These are phyloP conservation scores for Claviceps fusiformis DNA, from an alignment of 2,329 filamentous ascomycete genomes.

Conservation along the genomic window DNA sequence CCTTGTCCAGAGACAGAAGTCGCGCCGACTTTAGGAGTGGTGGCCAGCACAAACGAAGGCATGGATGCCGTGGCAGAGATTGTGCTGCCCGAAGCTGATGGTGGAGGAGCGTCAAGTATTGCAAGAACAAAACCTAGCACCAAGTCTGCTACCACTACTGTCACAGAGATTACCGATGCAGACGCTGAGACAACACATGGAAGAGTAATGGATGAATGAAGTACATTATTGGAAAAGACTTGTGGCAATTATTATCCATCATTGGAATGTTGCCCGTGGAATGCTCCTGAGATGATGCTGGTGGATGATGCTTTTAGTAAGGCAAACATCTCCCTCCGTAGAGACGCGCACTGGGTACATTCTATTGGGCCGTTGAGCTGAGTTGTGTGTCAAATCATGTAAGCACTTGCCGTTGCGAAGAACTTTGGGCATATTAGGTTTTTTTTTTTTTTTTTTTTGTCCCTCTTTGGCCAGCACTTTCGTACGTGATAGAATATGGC, in stretches of 20 bases:
- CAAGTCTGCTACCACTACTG: neutral
- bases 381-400: neutral
- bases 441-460: neutral
- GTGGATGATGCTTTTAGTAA: too few relatives aligned
- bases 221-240: neutral
- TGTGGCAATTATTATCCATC: neutral
- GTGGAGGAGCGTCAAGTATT: neutral
- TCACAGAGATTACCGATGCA: neutral
- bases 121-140: too few relatives aligned
- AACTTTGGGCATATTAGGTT: neutral
- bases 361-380: neutral
- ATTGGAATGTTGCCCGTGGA: neutral
- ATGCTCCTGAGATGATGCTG: too few relatives aligned
- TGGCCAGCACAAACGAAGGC: slow-evolving; percentile 14
- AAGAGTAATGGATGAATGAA: neutral
- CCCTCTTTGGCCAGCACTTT: neutral
- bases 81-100: neutral
- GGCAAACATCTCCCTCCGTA: neutral
- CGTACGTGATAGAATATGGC: neutral
- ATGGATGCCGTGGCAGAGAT: slow-evolving; percentile 6
- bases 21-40: neutral
- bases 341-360: neutral
- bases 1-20: slow-evolving; percentile 5
- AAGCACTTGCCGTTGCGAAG: neutral
- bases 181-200: neutral